Percentiles rank a stretch among this genome's conserved stretches.
phyloP scores from a whole-genome alignment of 768 basidiomycete genomes.

The Suillus subaureus region DNA sequence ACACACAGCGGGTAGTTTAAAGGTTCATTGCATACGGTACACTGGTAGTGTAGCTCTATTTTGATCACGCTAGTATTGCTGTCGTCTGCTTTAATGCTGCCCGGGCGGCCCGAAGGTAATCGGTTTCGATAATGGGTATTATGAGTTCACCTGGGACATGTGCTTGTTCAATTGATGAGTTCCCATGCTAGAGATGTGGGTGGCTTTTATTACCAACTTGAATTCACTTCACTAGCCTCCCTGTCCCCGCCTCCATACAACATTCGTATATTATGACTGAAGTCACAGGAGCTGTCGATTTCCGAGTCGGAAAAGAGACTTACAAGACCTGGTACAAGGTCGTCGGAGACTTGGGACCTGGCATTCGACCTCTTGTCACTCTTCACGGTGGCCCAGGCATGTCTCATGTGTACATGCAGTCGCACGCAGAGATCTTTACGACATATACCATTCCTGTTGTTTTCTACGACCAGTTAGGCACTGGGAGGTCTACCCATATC shows the following conservation, averaged over 20 bases:
- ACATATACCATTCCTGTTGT: slow-evolving; percentile 40
- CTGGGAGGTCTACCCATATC: slow-evolving; percentile 45
- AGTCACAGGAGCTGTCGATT: slow-evolving; percentile 23
- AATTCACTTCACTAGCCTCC: not conserved
- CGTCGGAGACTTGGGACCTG: slow-evolving; percentile 40
- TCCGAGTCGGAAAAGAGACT: slow-evolving; percentile 18
- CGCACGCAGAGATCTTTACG: slow-evolving; percentile 37
- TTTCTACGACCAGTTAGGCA: slow-evolving; percentile 56
- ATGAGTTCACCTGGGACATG: not conserved
- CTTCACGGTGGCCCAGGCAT: slow-evolving; percentile 53
- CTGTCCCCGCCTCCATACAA: not conserved
- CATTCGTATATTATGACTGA: slow-evolving; percentile 18
- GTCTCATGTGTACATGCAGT: slow-evolving; percentile 43
- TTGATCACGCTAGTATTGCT: too few relatives aligned
- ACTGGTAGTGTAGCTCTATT: too few relatives aligned
- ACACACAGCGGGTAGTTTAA: too few relatives aligned
- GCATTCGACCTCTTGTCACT: slow-evolving; percentile 37
- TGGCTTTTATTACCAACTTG: not conserved
- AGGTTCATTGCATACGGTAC: too few relatives aligned
- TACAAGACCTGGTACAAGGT: slow-evolving; percentile 49
- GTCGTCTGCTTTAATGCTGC: too few relatives aligned
- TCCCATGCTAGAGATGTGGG: not conserved
- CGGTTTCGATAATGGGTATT: too few relatives aligned
- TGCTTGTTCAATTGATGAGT: not conserved
- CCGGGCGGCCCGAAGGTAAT: too few relatives aligned